Conservation (phyloP, 2,329 filamentous ascomycete genomes). For the Pseudocercospora fijiensis region DNA sequence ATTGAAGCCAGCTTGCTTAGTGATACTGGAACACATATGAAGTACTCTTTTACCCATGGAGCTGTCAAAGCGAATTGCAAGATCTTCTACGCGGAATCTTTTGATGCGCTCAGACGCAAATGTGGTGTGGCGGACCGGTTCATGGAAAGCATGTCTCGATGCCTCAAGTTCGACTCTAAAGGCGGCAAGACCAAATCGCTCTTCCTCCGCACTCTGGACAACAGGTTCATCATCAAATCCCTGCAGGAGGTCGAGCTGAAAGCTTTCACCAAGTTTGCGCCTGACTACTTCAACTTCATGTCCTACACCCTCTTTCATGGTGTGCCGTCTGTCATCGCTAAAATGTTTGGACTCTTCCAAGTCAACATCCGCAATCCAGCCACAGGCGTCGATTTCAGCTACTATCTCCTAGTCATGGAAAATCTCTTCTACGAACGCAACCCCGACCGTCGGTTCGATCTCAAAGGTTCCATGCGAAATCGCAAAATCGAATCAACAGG, state of each 20-base stretch:
- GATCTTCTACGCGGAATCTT: conserved; percentile 97
- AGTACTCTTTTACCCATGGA: conserved; percentile 92
- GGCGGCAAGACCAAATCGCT: conserved; percentile 97
- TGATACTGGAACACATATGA: conserved; percentile 85
- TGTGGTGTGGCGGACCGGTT: conserved; percentile 92
- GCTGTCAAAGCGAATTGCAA: conserved; percentile 96
- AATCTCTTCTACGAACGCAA: conserved; percentile 95
- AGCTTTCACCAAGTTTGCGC: conserved; percentile 91
- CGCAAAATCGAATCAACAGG: conserved; percentile 95
- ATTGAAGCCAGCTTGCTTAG: conserved; percentile 83
- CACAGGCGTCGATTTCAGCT: conserved; percentile 90
- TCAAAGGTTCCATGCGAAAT: conserved; percentile 98
- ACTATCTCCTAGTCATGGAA: conserved; percentile 93
- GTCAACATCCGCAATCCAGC: conserved; percentile 93
- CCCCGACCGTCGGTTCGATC: conserved; percentile 77
- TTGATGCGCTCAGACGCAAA: conserved; percentile 88
- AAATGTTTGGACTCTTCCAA: conserved; percentile 98
- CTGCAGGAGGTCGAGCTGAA: conserved; percentile 88
- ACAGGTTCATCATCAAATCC: conserved; percentile 88
- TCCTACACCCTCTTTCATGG: conserved; percentile 90
- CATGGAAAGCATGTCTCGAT: conserved; percentile 89
- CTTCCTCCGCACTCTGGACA: conserved; percentile 93
- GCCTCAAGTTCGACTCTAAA: conserved; percentile 96
- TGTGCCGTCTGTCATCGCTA: conserved; percentile 92
- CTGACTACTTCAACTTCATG: conserved; percentile 97